Base-by-base conservation (phyloP, 495 filamentous ascomycete genomes). In the Aspergillus mulundensis region DNA sequence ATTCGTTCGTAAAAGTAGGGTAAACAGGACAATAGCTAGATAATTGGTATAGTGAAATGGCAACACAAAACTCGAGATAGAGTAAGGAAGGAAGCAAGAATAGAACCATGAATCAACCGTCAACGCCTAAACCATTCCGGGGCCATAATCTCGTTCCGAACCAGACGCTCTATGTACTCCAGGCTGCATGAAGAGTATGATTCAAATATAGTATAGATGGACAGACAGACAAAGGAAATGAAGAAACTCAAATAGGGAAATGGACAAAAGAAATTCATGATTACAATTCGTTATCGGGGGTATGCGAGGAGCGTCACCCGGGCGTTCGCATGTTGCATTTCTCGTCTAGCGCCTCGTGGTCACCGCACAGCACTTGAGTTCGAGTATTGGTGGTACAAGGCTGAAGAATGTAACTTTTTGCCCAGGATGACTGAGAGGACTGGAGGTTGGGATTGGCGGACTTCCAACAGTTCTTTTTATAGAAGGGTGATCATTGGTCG, bases 381-480 rank as follows among this genome's bases (percentile, higher is more conserved):
- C 46, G 30, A 38, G 46, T 36, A n/a, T 36, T 38, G 16, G 46
- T 50, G 34, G 11, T 16, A 50, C 46, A 50, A 50, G 46, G 46
- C 46, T 50, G 30, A 28, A 50, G 46, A 12, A 30, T 32, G 46
- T 50, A 36, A 38, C 43, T 28, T 28, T 3, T 28, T 28, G 25
- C 25, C 8, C 32, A 16, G 14, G 23, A 25, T 25, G 21, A 20
- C 21, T 25, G 3, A 3, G 43, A 46, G 23, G 21, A 7, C 16
- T 46, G 20, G 3, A 18, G 2, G 12, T 15, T 38, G 46, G 34
- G 30, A 50, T 50, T 50, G 28, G 25, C 24, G 18, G 19, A 19
- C 11, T 3, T 44, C 43, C 43, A 46, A 36, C 32, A 10, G 14
- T 40, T 40, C 38, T 40, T 40, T 40, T 40, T 40, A 40, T 40